Conservation (phyloP, 805 yeast species). For the Candida verbasci region DNA sequence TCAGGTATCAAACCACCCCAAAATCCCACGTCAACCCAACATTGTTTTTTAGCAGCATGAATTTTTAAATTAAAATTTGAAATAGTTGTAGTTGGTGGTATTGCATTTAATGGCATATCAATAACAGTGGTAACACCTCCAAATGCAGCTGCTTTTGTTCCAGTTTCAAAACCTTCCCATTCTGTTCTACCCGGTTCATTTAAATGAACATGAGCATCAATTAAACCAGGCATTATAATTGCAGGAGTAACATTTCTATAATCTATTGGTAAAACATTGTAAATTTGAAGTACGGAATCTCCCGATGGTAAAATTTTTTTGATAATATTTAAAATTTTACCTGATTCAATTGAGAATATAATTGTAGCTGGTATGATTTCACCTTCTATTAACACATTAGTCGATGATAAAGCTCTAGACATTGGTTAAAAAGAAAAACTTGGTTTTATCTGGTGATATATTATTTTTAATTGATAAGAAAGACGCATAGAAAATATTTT, state of each 20-base stretch:
- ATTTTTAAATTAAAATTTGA: slow-evolving; percentile 71
- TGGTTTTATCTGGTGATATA: neutral
- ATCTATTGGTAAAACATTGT: slow-evolving; percentile 37
- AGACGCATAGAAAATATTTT: neutral
- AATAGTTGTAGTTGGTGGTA: slow-evolving; percentile 90
- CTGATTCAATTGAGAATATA: slow-evolving; percentile 48
- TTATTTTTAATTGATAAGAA: neutral
- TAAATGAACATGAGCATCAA: slow-evolving; percentile 90
- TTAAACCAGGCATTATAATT: slow-evolving; percentile 81
- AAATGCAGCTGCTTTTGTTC: slow-evolving; percentile 89
- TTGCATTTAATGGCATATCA: slow-evolving; percentile 94
- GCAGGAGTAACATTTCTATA: slow-evolving; percentile 57
- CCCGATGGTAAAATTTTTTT: slow-evolving; percentile 24
- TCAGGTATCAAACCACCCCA: slow-evolving; percentile 95
- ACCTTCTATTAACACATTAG: slow-evolving; percentile 49
- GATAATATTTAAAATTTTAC: slow-evolving; percentile 54
- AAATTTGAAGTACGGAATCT: slow-evolving; percentile 38
- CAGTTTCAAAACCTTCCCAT: slow-evolving; percentile 98
- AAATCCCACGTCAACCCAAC: slow-evolving; percentile 92
- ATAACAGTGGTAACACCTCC: slow-evolving; percentile 96
- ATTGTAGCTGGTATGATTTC: slow-evolving; percentile 56
- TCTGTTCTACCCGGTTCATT: slow-evolving; percentile 98
- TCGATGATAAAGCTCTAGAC: slow-evolving; percentile 63
- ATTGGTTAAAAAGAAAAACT: slow-evolving; percentile 19
- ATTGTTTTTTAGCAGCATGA: slow-evolving; percentile 72